A percentile compares a stretch with the other conserved stretches of the same genome.
phyloP scores from a whole-genome alignment of 2,329 filamentous ascomycete species.

The Zymoseptoria pseudotritici region DNA sequence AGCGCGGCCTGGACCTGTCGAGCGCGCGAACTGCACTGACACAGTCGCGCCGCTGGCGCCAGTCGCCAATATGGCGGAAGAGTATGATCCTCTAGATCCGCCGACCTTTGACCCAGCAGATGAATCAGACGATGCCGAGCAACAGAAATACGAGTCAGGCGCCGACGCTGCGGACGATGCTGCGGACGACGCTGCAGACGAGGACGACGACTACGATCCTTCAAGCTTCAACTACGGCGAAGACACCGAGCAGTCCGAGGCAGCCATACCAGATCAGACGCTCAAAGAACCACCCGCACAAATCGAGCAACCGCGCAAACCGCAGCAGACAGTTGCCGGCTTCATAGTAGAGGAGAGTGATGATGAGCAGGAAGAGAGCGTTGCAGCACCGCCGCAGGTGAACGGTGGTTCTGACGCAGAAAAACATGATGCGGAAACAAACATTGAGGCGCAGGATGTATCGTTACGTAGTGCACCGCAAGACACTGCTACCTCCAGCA shows the following conservation, averaged over 20 bases:
- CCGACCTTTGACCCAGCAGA: slow-evolving; percentile 17
- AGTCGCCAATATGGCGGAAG: slow-evolving; percentile 41
- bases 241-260: slow-evolving; percentile 3
- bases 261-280: slow-evolving; percentile 7
- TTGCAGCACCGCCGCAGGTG: slow-evolving; percentile 19
- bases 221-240: slow-evolving; percentile 24
- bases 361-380: slow-evolving; percentile 44
- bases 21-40: background rate
- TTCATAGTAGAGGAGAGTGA: slow-evolving; percentile 58
- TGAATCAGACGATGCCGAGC: slow-evolving; percentile 16
- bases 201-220: slow-evolving; percentile 31
- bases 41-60: slow-evolving; percentile 3
- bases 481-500: slow-evolving; percentile 26
- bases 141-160: slow-evolving; percentile 30
- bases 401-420: slow-evolving; percentile 21
- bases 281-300: slow-evolving; percentile 34
- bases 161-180: slow-evolving; percentile 10
- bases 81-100: slow-evolving; percentile 23
- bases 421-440: slow-evolving; percentile 19
- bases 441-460: slow-evolving; percentile 44
- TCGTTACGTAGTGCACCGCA: slow-evolving; percentile 47
- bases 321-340: slow-evolving; percentile 36
- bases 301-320: slow-evolving; percentile 31
- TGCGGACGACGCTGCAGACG: slow-evolving; percentile 20
- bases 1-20: background rate